phyloP scores from a whole-genome alignment of 2,329 filamentous ascomycete genomes.

The Hypoxylon sp. region DNA sequence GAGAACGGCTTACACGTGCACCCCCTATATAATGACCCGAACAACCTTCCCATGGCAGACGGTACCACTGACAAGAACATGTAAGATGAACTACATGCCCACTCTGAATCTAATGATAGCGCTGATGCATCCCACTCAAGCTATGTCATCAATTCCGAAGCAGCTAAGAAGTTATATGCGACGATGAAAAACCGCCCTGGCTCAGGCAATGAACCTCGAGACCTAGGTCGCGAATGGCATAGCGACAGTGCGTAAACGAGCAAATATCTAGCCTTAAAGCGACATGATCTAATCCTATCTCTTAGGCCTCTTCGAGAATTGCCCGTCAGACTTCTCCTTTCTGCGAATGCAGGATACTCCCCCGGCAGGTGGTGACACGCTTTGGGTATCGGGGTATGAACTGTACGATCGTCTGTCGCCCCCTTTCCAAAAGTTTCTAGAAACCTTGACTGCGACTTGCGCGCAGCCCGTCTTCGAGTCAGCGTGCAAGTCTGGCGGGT shows the following conservation, averaged over 20 bases:
- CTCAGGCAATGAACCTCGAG: slow-evolving; percentile 47
- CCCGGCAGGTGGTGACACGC: slow-evolving; percentile 55
- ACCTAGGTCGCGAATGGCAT: slow-evolving; percentile 53
- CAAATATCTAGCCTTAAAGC: too few relatives aligned
- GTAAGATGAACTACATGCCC: too few relatives aligned
- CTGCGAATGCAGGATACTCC: slow-evolving; percentile 51
- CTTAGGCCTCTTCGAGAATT: slow-evolving; percentile 50
- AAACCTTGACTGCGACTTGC: slow-evolving; percentile 60
- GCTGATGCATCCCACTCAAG: too few relatives aligned
- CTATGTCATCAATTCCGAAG: slow-evolving; percentile 55
- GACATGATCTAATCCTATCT: neutral
- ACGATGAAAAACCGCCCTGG: slow-evolving; percentile 52
- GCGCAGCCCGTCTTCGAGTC: slow-evolving; percentile 56
- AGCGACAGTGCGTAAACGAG: slow-evolving; percentile 49
- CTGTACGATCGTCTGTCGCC: slow-evolving; percentile 61
- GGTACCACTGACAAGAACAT: slow-evolving; percentile 55
- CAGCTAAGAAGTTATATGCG: slow-evolving; percentile 53
- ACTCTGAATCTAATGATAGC: too few relatives aligned
- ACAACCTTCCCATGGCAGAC: slow-evolving; percentile 54
- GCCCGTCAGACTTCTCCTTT: slow-evolving; percentile 51
- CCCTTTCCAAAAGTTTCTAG: slow-evolving; percentile 61
- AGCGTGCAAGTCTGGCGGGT: slow-evolving; percentile 53
- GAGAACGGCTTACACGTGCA: slow-evolving; percentile 52
- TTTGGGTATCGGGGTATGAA: slow-evolving; percentile 59
- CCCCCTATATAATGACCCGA: slow-evolving; percentile 53